A percentile compares a stretch with the other conserved stretches of the same genome.
phyloP scores from a whole-genome alignment of 2,329 filamentous ascomycete species.

The Fusarium sp. region DNA sequence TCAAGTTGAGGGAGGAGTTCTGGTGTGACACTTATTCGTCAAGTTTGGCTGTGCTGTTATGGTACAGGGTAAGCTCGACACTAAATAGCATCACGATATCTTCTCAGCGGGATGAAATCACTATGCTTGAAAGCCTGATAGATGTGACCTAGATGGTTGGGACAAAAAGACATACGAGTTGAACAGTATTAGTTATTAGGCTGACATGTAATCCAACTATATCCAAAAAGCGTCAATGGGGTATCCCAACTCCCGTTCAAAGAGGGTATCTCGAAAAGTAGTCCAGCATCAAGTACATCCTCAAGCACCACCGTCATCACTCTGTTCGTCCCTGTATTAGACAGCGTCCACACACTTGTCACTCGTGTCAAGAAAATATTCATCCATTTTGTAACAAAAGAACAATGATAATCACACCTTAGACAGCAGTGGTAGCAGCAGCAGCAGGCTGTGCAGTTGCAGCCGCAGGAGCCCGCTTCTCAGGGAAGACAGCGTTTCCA shows the following conservation, averaged over 20 bases:
- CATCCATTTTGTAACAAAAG: background rate
- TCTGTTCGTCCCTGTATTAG: background rate
- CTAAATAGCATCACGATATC: too few species aligned
- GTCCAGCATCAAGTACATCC: background rate
- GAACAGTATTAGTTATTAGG: conserved; percentile 36
- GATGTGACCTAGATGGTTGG: background rate
- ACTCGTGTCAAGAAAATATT: background rate
- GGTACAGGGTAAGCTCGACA: too few species aligned
- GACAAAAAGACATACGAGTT: background rate
- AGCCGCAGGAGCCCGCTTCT: conserved; percentile 55
- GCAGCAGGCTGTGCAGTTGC: conserved; percentile 20
- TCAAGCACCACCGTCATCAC: background rate
- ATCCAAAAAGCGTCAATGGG: conserved; percentile 14
- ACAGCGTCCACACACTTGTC: background rate
- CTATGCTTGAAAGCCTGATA: too few species aligned
- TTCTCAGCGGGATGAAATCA: too few species aligned
- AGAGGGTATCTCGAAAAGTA: conserved; percentile 42
- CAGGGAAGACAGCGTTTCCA: conserved; percentile 59
- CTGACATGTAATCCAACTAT: background rate
- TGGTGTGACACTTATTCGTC: too few species aligned
- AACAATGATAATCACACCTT: background rate
- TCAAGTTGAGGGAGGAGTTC: conserved; percentile 1
- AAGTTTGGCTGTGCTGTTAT: too few species aligned
- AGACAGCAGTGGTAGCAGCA: conserved; percentile 32
- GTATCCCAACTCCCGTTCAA: conserved; percentile 38